Percentiles rank a stretch among this genome's conserved stretches.
These are phyloP conservation scores for Cnidoscolus chayamansa DNA, from an alignment of 441 rosid species.

Conservation along the genomic window DNA sequence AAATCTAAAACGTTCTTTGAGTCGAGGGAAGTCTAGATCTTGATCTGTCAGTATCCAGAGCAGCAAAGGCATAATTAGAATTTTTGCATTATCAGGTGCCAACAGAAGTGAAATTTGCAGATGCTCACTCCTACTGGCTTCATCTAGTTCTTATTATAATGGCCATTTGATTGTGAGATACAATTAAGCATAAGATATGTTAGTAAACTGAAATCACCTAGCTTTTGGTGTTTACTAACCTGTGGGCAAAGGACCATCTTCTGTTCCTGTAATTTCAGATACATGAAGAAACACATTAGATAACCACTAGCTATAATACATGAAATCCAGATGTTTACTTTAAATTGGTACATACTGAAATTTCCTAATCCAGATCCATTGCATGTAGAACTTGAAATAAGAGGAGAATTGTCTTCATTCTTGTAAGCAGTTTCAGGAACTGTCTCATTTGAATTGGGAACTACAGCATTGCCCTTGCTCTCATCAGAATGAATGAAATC, in stretches of 20 bases:
- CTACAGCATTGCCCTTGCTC: conserved; percentile 34
- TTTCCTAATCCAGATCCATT: conserved; percentile 34
- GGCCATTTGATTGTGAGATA: not conserved
- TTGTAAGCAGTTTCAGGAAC: conserved; percentile 36
- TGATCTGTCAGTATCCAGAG: conserved; percentile 37
- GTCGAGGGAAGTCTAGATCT: conserved; percentile 41
- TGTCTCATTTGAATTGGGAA: conserved; percentile 34
- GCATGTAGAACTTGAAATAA: conserved; percentile 37
- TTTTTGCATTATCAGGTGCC: conserved; percentile 8
- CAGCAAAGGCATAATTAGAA: conserved; percentile 25
- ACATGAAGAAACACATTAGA: conserved; percentile 18
- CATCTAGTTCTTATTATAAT: not conserved
- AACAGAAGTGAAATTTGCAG: not conserved
- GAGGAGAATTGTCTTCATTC: conserved; percentile 49
- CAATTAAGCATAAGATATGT: not conserved
- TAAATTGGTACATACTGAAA: conserved; percentile 35
- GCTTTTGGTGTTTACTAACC: conserved; percentile 37
- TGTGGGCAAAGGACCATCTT: conserved; percentile 32
- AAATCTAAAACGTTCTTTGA: conserved; percentile 52
- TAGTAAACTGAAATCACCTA: not conserved
- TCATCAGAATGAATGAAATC: conserved; percentile 45
- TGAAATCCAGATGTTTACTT: conserved; percentile 25
- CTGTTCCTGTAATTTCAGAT: conserved; percentile 39
- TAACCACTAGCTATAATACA: conserved; percentile 13
- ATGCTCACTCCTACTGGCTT: not conserved